These are phyloP conservation scores for Cutaneotrichosporon spelunceum DNA, from an alignment of 1,284 basidiomycete species.

Conservation along the genomic window DNA sequence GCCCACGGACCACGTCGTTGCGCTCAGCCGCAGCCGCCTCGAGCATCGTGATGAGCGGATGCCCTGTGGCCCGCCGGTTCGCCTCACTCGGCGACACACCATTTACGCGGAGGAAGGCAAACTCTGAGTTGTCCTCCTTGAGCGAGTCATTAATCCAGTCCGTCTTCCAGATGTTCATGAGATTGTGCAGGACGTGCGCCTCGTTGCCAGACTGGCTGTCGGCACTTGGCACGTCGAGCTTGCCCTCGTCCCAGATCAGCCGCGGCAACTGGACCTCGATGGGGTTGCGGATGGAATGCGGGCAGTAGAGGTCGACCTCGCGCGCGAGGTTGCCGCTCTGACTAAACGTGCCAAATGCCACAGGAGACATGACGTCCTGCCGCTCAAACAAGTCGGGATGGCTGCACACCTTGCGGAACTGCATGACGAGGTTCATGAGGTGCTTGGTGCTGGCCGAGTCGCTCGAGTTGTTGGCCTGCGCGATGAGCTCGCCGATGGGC, in stretches of 20 bases:
- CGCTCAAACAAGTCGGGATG: conserved; percentile 98
- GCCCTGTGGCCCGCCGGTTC: conserved; percentile 55
- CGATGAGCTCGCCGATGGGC: conserved; percentile 89
- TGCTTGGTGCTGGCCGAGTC: conserved; percentile 59
- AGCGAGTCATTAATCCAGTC: conserved; percentile 75
- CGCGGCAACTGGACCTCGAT: conserved; percentile 76
- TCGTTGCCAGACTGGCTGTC: conserved; percentile 59
- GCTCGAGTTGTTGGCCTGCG: conserved; percentile 86
- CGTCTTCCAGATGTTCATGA: conserved; percentile 89
- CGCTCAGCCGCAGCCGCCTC: conserved; percentile 20
- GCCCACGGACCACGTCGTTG: conserved; percentile 45
- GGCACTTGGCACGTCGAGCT: conserved; percentile 66
- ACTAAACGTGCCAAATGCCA: conserved; percentile 81
- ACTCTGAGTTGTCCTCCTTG: conserved; percentile 58
- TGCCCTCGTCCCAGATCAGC: conserved; percentile 73
- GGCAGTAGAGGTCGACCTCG: conserved; percentile 79
- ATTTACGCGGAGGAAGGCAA: conserved; percentile 73
- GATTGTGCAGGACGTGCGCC: conserved; percentile 62
- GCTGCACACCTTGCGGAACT: conserved; percentile 99
- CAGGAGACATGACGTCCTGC: conserved; percentile 90
- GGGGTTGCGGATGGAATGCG: conserved; percentile 74
- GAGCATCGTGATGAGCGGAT: conserved; percentile 35
- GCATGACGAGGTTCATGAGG: conserved; percentile 99
- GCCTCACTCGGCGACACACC: conserved; percentile 63
- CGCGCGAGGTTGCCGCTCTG: conserved; percentile 75